Evolutionary conservation across 1,284 basidiomycete species (phyloP).

Genomic region (Apiotrichum gracile): DNA sequence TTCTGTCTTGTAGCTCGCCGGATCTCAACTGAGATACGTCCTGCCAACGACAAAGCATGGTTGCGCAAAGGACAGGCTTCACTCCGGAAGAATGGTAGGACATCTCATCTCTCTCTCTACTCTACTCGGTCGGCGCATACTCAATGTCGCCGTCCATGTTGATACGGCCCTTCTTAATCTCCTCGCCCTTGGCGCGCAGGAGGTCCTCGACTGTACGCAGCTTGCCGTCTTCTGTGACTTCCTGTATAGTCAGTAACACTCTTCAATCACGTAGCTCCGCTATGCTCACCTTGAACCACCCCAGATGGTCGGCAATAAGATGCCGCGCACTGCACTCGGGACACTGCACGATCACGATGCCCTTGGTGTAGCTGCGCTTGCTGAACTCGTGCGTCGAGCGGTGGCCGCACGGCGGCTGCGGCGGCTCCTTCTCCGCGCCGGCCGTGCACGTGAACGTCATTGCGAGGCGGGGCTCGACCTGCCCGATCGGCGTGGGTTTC

Average conservation of each 20-base stretch:
- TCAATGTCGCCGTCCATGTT: slow-evolving; percentile 51
- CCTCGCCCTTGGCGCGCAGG: slow-evolving; percentile 68
- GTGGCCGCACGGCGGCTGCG: slow-evolving; percentile 59
- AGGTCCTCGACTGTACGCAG: slow-evolving; percentile 75
- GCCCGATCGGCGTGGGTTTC: slow-evolving; percentile 24
- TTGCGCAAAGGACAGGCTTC: not conserved
- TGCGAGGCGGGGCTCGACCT: slow-evolving; percentile 39
- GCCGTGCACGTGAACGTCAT: slow-evolving; percentile 88
- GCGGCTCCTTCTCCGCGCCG: slow-evolving; percentile 11
- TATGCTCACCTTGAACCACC: slow-evolving; percentile 64
- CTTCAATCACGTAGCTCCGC: too few relatives aligned
- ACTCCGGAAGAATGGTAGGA: not conserved
- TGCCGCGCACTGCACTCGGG: slow-evolving; percentile 83
- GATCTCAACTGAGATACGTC: too few relatives aligned
- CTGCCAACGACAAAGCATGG: too few relatives aligned
- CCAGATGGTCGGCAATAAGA: slow-evolving; percentile 83
- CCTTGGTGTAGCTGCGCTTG: slow-evolving; percentile 73
- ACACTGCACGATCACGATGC: slow-evolving; percentile 88
- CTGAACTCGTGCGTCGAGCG: slow-evolving; percentile 86
- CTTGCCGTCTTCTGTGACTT: slow-evolving; percentile 61
- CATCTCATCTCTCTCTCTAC: not conserved
- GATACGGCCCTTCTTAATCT: slow-evolving; percentile 57
- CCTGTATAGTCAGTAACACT: slow-evolving; percentile 16
- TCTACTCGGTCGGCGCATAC: slow-evolving; percentile 18
- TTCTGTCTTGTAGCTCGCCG: too few relatives aligned